phyloP scores from a whole-genome alignment of 2,329 filamentous ascomycete genomes.

The Neonectria sp. region DNA sequence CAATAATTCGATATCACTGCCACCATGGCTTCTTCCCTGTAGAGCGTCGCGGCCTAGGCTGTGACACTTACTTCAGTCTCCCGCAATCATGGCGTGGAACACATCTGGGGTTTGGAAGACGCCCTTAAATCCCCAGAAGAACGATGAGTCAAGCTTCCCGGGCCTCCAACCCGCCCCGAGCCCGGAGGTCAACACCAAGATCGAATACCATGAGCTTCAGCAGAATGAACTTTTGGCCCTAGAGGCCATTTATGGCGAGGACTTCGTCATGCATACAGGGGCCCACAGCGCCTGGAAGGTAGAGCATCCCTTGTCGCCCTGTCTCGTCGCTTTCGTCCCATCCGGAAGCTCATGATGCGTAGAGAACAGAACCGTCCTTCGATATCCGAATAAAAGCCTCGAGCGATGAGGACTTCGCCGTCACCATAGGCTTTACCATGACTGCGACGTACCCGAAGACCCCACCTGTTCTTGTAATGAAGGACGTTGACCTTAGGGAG shows the following conservation, averaged over 20 bases:
- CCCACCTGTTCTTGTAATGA: conserved; percentile 79
- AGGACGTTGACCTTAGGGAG: conserved; percentile 77
- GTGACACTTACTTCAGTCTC: conserved; percentile 59
- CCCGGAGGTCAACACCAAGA: conserved; percentile 60
- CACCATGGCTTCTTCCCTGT: conserved; percentile 64
- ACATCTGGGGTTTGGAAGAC: conserved; percentile 64
- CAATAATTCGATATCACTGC: conserved; percentile 30
- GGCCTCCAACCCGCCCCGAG: conserved; percentile 61
- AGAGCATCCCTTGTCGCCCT: conserved; percentile 43
- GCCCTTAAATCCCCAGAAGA: conserved; percentile 58
- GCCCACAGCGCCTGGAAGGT: conserved; percentile 89
- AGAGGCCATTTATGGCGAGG: conserved; percentile 90
- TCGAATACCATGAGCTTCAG: conserved; percentile 87
- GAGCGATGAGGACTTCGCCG: conserved; percentile 78
- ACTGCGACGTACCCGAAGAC: conserved; percentile 94
- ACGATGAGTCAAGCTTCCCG: conserved; percentile 66
- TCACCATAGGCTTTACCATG: conserved; percentile 83
- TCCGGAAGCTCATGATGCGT: conserved; percentile 40
- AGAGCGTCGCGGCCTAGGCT: conserved; percentile 68
- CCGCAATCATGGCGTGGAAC: conserved; percentile 68
- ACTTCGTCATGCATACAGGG: conserved; percentile 82
- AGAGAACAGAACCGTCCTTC: conserved; percentile 88
- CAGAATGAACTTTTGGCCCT: conserved; percentile 89
- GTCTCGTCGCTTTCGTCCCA: conserved; percentile 37
- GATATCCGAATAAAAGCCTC: conserved; percentile 84